Percentiles rank a stretch among this genome's conserved stretches.
Conservation (phyloP, 2,329 filamentous ascomycete species). For the Trichoderma atrobrunneum region DNA sequence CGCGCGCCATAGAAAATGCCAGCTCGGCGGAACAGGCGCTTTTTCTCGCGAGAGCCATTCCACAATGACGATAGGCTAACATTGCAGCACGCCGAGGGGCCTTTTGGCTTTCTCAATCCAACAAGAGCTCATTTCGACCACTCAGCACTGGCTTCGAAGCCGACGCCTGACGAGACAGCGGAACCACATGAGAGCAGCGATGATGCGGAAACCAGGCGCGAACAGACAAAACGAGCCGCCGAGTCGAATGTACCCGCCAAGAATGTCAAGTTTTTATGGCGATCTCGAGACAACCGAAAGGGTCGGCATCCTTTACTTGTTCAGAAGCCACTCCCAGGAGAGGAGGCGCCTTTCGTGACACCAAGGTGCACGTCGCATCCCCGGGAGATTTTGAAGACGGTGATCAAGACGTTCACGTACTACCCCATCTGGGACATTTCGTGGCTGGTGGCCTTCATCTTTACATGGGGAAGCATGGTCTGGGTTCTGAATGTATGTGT, state of each 20-base stretch:
- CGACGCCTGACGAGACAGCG: not conserved
- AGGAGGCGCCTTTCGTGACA: constrained; percentile 15
- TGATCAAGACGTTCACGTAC: constrained; percentile 36
- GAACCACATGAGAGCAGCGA: constrained; percentile 7
- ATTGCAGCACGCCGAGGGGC: constrained; percentile 15
- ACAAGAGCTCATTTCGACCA: constrained; percentile 20
- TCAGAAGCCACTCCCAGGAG: constrained; percentile 25
- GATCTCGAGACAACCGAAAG: constrained; percentile 43
- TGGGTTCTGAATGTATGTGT: constrained; percentile 34
- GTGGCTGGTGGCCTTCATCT: constrained; percentile 41
- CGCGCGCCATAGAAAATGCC: not conserved
- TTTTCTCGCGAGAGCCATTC: constrained; percentile 17
- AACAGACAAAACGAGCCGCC: not conserved
- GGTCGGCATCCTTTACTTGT: constrained; percentile 37
- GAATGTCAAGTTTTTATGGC: constrained; percentile 38
- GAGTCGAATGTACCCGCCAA: constrained; percentile 5
- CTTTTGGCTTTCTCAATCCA: constrained; percentile 18
- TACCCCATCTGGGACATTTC: constrained; percentile 44
- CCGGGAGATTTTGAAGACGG: constrained; percentile 26
- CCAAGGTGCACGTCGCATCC: constrained; percentile 28
- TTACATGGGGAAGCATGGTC: constrained; percentile 35
- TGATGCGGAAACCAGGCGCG: not conserved
- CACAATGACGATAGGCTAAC: constrained; percentile 9
- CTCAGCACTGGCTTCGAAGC: not conserved
- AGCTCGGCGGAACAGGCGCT: constrained; percentile 13